These are phyloP conservation scores for Adansonia gregorii DNA, from an alignment of 441 rosid species.

Conservation along the genomic window DNA sequence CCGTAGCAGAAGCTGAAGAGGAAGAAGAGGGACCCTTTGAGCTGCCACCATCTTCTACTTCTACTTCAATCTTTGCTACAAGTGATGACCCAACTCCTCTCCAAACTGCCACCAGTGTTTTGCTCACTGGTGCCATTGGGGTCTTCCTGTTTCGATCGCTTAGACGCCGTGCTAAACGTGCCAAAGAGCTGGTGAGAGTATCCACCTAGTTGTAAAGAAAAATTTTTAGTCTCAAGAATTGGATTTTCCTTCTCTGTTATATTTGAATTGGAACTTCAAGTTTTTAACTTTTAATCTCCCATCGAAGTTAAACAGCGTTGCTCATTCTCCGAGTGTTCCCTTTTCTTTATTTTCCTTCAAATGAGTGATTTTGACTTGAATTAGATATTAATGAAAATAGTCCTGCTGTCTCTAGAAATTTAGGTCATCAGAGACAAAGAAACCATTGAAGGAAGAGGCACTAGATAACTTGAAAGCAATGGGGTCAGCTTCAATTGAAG, in stretches of 20 bases:
- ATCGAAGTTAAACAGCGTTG: not conserved
- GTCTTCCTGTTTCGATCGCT: conserved; percentile 84
- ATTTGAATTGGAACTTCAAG: not conserved
- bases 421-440: conserved; percentile 62
- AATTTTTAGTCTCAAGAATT: not conserved
- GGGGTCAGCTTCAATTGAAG: conserved; percentile 52
- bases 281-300: not conserved
- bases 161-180: conserved; percentile 62
- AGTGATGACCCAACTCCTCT: conserved; percentile 70
- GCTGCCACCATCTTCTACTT: conserved; percentile 51
- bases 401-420: conserved; percentile 44
- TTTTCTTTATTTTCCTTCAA: not conserved
- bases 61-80: conserved; percentile 62
- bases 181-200: conserved; percentile 52
- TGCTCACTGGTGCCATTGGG: conserved; percentile 81
- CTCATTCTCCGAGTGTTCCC: not conserved
- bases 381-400: conserved; percentile 24
- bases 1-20: conserved; percentile 27
- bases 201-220: not conserved
- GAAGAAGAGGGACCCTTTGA: conserved; percentile 68
- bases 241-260: not conserved
- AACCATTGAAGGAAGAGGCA: conserved; percentile 75
- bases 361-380: not conserved
- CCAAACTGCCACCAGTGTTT: conserved; percentile 77
- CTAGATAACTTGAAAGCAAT: conserved; percentile 65